These are phyloP conservation scores for Stagonosporopsis tanaceti DNA, from an alignment of 2,329 filamentous ascomycete species.

Conservation along the genomic window DNA sequence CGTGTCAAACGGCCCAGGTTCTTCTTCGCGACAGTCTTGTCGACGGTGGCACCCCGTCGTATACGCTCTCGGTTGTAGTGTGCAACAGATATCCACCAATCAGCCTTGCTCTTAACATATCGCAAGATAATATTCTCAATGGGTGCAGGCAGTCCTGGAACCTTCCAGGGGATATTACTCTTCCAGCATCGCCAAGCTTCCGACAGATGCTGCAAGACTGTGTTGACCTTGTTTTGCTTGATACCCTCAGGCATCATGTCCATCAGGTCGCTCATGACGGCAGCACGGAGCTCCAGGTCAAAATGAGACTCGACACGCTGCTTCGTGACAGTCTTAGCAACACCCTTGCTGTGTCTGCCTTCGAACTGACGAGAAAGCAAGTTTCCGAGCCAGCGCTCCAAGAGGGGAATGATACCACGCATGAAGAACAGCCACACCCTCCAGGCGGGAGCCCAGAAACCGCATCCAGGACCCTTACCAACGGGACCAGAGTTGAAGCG, in stretches of 20 bases:
- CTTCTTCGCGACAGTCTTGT: conserved; percentile 99
- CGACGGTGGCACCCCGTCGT: conserved; percentile 92
- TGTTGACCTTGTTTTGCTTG: conserved; percentile 99
- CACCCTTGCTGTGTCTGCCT: conserved; percentile 97
- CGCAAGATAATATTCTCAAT: conserved; percentile 99
- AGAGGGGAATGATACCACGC: conserved; percentile 94
- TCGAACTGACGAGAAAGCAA: conserved; percentile 96
- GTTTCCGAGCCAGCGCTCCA: conserved; percentile 98
- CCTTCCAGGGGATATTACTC: conserved; percentile 99
- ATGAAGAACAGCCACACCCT: conserved; percentile 99
- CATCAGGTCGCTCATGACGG: conserved; percentile 98
- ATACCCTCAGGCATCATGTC: conserved; percentile 99
- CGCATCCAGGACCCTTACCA: conserved; percentile 95
- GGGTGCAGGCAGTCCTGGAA: conserved; percentile 91
- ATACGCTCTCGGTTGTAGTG: conserved; percentile 99
- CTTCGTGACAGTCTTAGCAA: conserved; percentile 98
- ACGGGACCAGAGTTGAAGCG: conserved; percentile 97
- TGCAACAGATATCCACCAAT: conserved; percentile 99
- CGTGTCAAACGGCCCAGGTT: conserved; percentile 93
- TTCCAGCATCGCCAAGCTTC: conserved; percentile 99
- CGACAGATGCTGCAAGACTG: conserved; percentile 93
- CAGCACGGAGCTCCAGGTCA: conserved; percentile 94
- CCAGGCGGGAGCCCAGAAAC: conserved; percentile 99
- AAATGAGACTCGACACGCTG: conserved; percentile 99
- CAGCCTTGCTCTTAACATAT: conserved; percentile 98